These are phyloP conservation scores for Xylaria scruposa DNA, from an alignment of 495 filamentous ascomycete species.

Conservation along the genomic window DNA sequence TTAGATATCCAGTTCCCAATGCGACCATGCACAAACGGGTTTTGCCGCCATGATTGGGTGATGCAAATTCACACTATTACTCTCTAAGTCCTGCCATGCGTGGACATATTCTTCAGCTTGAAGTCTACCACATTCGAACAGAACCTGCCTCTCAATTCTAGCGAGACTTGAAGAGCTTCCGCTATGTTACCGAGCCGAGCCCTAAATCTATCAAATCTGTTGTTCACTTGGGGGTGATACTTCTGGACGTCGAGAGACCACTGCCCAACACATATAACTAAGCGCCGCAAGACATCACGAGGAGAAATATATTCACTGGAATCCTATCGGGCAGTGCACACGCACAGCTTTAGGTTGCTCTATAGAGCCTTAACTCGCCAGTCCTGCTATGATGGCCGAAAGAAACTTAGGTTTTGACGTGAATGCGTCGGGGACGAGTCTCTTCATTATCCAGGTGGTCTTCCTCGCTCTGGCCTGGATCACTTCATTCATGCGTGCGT, in stretches of 20 bases:
- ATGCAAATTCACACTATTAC: conserved; percentile 1
- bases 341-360: not conserved
- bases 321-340: not conserved
- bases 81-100: not conserved
- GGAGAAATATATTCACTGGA: not conserved
- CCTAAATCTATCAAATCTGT: not conserved
- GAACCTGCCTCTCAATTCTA: not conserved
- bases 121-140: not conserved
- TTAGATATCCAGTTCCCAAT: not conserved
- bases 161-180: not conserved
- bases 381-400: conserved; percentile 10
- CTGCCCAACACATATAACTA: not conserved
- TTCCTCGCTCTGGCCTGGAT: conserved; percentile 37
- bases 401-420: conserved; percentile 28
- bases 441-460: conserved; percentile 37
- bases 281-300: not conserved
- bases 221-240: conserved; percentile 10
- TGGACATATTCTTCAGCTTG: not conserved
- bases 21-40: conserved; percentile 7
- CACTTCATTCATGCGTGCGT: conserved; percentile 31
- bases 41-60: not conserved
- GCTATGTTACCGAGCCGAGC: conserved; percentile 2
- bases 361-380: not conserved
- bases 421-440: conserved; percentile 33
- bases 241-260: not conserved